Conservation (phyloP, 345 rosid genomes). For the Draba incana region DNA sequence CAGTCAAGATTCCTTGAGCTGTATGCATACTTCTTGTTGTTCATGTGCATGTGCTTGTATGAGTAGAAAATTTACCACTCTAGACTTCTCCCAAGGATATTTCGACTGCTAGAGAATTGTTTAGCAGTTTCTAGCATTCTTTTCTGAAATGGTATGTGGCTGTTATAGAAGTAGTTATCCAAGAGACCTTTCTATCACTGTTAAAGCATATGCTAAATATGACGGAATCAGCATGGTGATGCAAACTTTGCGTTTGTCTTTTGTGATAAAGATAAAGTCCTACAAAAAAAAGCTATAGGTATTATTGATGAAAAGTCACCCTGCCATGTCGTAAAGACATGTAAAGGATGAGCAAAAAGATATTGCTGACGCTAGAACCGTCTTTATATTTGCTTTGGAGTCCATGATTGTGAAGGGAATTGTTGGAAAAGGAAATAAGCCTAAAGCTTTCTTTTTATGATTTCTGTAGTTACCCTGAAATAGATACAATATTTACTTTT, state of each 20-base stretch:
- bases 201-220: slow-evolving; percentile 32
- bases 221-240: slow-evolving; percentile 34
- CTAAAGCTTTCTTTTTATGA: slow-evolving; percentile 27
- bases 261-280: slow-evolving; percentile 42
- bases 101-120: slow-evolving; percentile 17
- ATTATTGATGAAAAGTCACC: slow-evolving; percentile 37
- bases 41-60: slow-evolving; percentile 6
- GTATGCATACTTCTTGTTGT: slow-evolving; percentile 15
- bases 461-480: slow-evolving; percentile 35
- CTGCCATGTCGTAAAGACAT: slow-evolving; percentile 38
- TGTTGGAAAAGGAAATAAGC: slow-evolving; percentile 42
- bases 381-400: slow-evolving; percentile 39
- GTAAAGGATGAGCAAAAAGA: slow-evolving; percentile 34
- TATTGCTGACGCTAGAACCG: slow-evolving; percentile 39
- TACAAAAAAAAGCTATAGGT: slow-evolving; percentile 27
- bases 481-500: slow-evolving; percentile 26
- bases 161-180: slow-evolving; percentile 22
- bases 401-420: slow-evolving; percentile 44
- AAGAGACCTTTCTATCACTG: slow-evolving; percentile 28
- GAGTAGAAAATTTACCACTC: slow-evolving; percentile 12
- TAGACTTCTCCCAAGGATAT: slow-evolving; percentile 14
- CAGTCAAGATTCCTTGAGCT: not conserved
- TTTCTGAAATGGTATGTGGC: slow-evolving; percentile 31
- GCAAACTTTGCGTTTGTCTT: slow-evolving; percentile 34
- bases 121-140: slow-evolving; percentile 25